Base-by-base conservation (phyloP, 2,329 filamentous ascomycete genomes). In the Shiraia bambusicola region DNA sequence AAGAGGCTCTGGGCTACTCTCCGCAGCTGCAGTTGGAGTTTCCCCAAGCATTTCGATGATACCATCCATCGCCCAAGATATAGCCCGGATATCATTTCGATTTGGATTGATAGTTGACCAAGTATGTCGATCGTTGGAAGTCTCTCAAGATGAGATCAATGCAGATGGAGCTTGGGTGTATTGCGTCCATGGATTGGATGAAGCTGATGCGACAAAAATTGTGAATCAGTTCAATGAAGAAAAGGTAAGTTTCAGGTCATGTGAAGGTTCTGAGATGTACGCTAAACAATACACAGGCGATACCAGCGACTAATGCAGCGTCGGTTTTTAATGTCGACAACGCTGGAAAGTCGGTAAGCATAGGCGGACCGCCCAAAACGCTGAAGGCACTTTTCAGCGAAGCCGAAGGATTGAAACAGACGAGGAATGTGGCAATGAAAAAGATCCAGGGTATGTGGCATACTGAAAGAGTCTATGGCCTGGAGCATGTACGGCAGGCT, bases 341-440 rank as follows among this genome's bases (percentile, higher is more conserved):
- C n/a, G 57, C 51, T 29, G 37, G 34, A 10, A 59, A 51, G 11
- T 63, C 60, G 4, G 53, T 64, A 1, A 63, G 57, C 0, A 44
- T 67, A 26, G 65, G 61, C 37, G 63, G 59, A 6, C 63, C 63
- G n/a, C 63, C 63, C 14, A 31, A 61, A 1, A 47, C 50, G 38
- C 47, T 66, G 3, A 59, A 58, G 40, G 32, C 28, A 3, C 35
- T 63, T 2, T 56, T 65, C 39, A 57, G 4, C 19, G 19, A 22
- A 22, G 19, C 19, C 19, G 19, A 22, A 22, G 19, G 19, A 22
- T 22, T 22, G 29, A 46, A 56, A 16, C 40, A 51, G 7, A 26
- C 30, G 1, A 55, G 43, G 28, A 50, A 28, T 9, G 52, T 63
- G 28, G 47, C 58, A 1, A 32, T 65, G 14, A 57, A 57, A 1